These are phyloP conservation scores for Cercospora zeina DNA, from an alignment of 2,329 filamentous ascomycete species.

Conservation along the genomic window DNA sequence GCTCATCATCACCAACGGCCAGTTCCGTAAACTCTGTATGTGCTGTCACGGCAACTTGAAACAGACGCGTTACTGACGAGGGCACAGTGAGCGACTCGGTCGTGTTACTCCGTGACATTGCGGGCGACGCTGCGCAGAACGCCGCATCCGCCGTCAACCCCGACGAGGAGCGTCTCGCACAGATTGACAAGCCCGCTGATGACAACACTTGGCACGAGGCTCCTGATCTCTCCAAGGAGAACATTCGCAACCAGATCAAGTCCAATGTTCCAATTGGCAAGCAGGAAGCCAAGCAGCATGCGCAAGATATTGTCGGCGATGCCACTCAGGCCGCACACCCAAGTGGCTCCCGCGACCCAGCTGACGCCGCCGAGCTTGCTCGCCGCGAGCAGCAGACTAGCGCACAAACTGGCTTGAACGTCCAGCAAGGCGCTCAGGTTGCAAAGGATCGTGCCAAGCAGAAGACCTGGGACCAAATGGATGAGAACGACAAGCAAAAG, in stretches of 20 bases:
- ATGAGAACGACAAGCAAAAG: slow-evolving; percentile 59
- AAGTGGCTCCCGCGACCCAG: slow-evolving; percentile 55
- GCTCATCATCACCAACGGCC: slow-evolving; percentile 89
- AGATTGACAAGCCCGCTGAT: slow-evolving; percentile 79
- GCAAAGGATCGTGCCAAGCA: slow-evolving; percentile 55
- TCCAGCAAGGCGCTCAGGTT: slow-evolving; percentile 51
- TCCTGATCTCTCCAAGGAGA: slow-evolving; percentile 60
- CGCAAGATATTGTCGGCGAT: slow-evolving; percentile 59
- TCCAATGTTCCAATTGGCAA: slow-evolving; percentile 55
- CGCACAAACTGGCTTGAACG: slow-evolving; percentile 54
- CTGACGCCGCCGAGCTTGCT: slow-evolving; percentile 55
- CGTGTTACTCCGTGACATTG: slow-evolving; percentile 83
- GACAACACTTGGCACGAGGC: slow-evolving; percentile 86
- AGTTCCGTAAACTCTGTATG: slow-evolving; percentile 86
- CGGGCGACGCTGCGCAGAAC: slow-evolving; percentile 81
- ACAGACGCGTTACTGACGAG: slow-evolving; percentile 15
- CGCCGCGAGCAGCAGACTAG: slow-evolving; percentile 56
- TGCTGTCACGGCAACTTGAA: neutral
- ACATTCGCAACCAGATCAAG: slow-evolving; percentile 68
- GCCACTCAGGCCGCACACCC: slow-evolving; percentile 61
- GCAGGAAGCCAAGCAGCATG: slow-evolving; percentile 57
- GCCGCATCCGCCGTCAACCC: slow-evolving; percentile 75
- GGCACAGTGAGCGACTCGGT: slow-evolving; percentile 70
- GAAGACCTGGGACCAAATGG: slow-evolving; percentile 60
- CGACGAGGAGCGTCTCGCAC: slow-evolving; percentile 69